Evolutionary conservation across 1,284 basidiomycete species (phyloP).

Genomic region (Fomitopsis betulina): DNA sequence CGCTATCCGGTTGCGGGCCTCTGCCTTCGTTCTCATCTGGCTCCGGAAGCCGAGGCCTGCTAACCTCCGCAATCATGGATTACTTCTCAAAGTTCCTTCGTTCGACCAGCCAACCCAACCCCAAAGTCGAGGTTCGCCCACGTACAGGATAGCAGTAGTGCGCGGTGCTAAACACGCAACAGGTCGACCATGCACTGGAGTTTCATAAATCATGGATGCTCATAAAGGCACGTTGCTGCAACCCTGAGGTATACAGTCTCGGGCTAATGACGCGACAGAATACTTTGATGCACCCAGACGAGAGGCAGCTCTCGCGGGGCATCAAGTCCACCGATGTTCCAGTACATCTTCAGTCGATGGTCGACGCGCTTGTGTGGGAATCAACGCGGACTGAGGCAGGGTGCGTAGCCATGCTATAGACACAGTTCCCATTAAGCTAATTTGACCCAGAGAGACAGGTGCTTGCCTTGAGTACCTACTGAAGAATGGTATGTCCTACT

Average conservation of each 20-base stretch:
- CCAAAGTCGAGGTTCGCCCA: constrained; percentile 38
- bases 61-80: constrained; percentile 45
- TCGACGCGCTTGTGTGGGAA: constrained; percentile 85
- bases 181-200: constrained; percentile 55
- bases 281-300: constrained; percentile 75
- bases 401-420: constrained; percentile 41
- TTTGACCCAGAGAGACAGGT: constrained; percentile 63
- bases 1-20: not conserved
- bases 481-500: constrained; percentile 63
- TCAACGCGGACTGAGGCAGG: constrained; percentile 80
- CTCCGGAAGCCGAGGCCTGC: not conserved
- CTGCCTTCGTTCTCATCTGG: no score
- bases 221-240: constrained; percentile 49
- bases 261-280: constrained; percentile 38
- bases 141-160: not conserved
- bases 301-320: constrained; percentile 76
- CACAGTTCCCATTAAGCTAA: constrained; percentile 6
- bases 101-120: constrained; percentile 41
- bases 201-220: constrained; percentile 71
- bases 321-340: constrained; percentile 84
- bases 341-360: constrained; percentile 72
- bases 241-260: not conserved
- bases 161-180: constrained; percentile 2
- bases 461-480: constrained; percentile 88
- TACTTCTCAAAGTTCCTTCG: constrained; percentile 81